Base-by-base conservation (phyloP, 805 yeast species). In the Pichia heedii region DNA sequence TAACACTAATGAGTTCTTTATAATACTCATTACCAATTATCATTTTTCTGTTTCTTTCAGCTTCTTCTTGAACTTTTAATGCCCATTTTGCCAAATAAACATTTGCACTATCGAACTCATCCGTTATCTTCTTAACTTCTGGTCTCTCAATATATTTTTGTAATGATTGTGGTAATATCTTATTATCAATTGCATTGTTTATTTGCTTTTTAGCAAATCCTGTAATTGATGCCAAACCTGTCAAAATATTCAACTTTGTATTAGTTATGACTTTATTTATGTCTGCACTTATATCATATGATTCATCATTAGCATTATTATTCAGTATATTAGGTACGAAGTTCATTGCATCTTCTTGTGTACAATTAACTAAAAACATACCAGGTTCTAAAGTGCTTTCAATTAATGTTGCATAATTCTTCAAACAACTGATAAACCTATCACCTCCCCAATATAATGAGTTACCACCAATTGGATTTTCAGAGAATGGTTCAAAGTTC, bases 61-160 rank as follows among this genome's bases (percentile, higher is more conserved):
- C 93, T 60, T 90, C 95, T 54, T 88, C 89, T 53, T 90, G 93
- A 10, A 93, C 93, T 24, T 86, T 86, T 53, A 86, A 73, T 0
- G 97, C 97, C 97, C 97, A 93, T 65, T 88, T 89, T 5, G 97
- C 97, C 46, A 90, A 68, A 60, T 87, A 90, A 4, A 88, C 83
- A 42, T 89, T 74, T 0, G 97, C 97, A 41, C 90, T 79, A 56
- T 89, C 97, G 58, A 89, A 93, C 49, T 90, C 97, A 50, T 86
- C 84, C 46, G 93, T 85, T 22, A 90, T 76, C 44, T 73, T 76
- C 53, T 72, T 74, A 12, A 90, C 95, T 54, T 86, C 95, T 0
- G 96, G 93, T 50, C 81, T 79, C 44, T 69, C 73, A 36, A 90
- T 67, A 48, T 84, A 61, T 41, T 74, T 74, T 52, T 74, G 75